Evolutionary conservation across 202 grass and related monocot species (phyloP).

Genomic region (Eragrostis tef): DNA sequence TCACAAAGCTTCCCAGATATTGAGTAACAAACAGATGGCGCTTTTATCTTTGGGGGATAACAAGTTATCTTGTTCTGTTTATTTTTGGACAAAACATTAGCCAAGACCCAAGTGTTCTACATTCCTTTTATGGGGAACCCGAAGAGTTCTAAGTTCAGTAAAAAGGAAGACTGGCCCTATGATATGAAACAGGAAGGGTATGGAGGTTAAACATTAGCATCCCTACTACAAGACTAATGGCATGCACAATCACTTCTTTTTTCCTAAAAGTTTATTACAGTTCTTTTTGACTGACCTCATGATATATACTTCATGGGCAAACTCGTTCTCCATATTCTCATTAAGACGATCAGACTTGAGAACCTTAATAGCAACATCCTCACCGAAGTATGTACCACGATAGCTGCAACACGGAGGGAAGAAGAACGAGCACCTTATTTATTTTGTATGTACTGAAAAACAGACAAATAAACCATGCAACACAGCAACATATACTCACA

Average conservation of each 20-base stretch:
- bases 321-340: constrained; percentile 70
- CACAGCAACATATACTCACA: constrained; percentile 54
- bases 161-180: too few relatives aligned
- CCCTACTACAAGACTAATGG: too few relatives aligned
- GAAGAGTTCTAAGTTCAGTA: too few relatives aligned
- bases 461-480: background rate
- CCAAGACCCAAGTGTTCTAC: background rate
- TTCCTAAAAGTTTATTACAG: too few relatives aligned
- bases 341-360: constrained; percentile 68
- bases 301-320: constrained; percentile 77
- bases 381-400: constrained; percentile 67
- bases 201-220: too few relatives aligned
- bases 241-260: too few relatives aligned
- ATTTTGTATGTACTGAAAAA: background rate
- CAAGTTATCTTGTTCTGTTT: background rate
- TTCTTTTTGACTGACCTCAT: constrained; percentile 58
- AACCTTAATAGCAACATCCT: constrained; percentile 84
- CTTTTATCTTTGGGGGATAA: background rate
- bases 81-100: background rate
- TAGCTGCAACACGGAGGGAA: constrained; percentile 49
- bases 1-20: background rate
- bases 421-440: background rate
- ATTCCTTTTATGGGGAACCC: too few relatives aligned
- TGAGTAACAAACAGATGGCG: background rate
- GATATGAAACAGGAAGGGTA: too few relatives aligned